A percentile compares a stretch with the other conserved stretches of the same genome.
These are phyloP conservation scores for Aegilops sharonensis DNA, from an alignment of 176 grass and related monocot genomes.

Conservation along the genomic window DNA sequence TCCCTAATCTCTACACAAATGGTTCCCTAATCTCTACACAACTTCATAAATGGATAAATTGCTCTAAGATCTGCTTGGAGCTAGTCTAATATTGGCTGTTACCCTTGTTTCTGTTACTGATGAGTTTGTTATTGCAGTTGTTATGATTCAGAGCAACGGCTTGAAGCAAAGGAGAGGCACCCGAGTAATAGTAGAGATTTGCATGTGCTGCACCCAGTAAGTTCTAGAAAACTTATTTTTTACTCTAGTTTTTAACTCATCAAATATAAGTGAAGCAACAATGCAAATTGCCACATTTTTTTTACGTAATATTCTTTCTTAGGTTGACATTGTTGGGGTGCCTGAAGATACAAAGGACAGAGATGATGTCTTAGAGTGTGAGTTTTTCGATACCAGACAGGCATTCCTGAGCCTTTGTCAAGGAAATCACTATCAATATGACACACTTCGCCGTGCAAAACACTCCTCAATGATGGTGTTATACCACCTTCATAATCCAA, in stretches of 20 bases:
- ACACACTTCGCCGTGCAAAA: constrained; percentile 85
- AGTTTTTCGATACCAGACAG: constrained; percentile 85
- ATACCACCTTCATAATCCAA: constrained; percentile 95
- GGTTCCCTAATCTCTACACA: background rate
- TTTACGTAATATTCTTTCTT: constrained; percentile 7
- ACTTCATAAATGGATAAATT: constrained; percentile 14
- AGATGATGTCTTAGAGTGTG: constrained; percentile 85
- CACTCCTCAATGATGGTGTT: constrained; percentile 97
- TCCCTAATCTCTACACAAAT: background rate
- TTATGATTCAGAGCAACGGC: constrained; percentile 50
- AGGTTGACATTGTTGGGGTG: constrained; percentile 79
- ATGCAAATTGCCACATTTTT: background rate
- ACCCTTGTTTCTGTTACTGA: constrained; percentile 20
- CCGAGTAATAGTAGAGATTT: constrained; percentile 59
- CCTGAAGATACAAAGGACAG: constrained; percentile 72
- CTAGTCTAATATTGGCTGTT: constrained; percentile 15
- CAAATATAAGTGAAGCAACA: constrained; percentile 1
- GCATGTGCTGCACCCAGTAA: constrained; percentile 71
- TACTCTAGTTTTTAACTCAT: background rate
- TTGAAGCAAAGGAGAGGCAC: constrained; percentile 69
- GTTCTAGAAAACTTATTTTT: constrained; percentile 22
- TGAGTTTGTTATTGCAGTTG: constrained; percentile 51
- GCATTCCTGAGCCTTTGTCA: constrained; percentile 94
- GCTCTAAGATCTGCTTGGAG: background rate
- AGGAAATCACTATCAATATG: constrained; percentile 93